Conservation (phyloP, 116 monocot species). For the Dioscorea cayenensis region DNA sequence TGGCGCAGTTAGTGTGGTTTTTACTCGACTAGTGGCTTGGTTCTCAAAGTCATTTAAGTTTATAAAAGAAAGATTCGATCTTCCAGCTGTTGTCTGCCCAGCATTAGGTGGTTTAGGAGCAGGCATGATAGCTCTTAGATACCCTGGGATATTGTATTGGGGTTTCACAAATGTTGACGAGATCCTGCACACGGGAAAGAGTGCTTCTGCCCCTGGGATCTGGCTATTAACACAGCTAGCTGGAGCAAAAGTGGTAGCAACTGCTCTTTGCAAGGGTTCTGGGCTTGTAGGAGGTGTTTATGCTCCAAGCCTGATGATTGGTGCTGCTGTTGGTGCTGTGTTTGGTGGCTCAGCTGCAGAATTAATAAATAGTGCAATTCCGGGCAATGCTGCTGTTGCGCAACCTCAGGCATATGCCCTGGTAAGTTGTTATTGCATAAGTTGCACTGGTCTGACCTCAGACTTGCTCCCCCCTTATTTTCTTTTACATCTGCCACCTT, state of each 20-base stretch:
- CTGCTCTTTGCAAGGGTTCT: slow-evolving; percentile 96
- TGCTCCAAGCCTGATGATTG: slow-evolving; percentile 99
- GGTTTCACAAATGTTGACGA: slow-evolving; percentile 99
- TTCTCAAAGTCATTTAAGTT: slow-evolving; percentile 80
- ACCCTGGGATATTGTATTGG: slow-evolving; percentile 97
- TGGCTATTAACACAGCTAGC: slow-evolving; percentile 93
- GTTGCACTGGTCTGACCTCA: neutral
- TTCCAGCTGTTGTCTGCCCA: slow-evolving; percentile 93
- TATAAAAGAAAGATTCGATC: slow-evolving; percentile 64
- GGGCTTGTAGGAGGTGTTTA: slow-evolving; percentile 98
- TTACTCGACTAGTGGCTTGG: slow-evolving; percentile 70
- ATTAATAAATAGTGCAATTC: slow-evolving; percentile 84
- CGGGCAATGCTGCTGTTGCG: slow-evolving; percentile 86
- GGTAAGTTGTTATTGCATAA: slow-evolving; percentile 33
- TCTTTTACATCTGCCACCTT: neutral
- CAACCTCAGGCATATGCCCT: slow-evolving; percentile 98
- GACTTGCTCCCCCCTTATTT: neutral
- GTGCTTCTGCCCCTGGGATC: slow-evolving; percentile 98
- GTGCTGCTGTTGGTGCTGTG: slow-evolving; percentile 98
- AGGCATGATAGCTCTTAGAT: slow-evolving; percentile 90
- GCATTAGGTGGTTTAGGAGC: slow-evolving; percentile 97
- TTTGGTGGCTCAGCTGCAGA: slow-evolving; percentile 98
- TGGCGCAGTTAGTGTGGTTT: slow-evolving; percentile 89
- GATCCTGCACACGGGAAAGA: slow-evolving; percentile 96
- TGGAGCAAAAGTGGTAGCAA: slow-evolving; percentile 88